Base-by-base conservation (phyloP, 306 rosid species). In the Prunus mongolica region DNA sequence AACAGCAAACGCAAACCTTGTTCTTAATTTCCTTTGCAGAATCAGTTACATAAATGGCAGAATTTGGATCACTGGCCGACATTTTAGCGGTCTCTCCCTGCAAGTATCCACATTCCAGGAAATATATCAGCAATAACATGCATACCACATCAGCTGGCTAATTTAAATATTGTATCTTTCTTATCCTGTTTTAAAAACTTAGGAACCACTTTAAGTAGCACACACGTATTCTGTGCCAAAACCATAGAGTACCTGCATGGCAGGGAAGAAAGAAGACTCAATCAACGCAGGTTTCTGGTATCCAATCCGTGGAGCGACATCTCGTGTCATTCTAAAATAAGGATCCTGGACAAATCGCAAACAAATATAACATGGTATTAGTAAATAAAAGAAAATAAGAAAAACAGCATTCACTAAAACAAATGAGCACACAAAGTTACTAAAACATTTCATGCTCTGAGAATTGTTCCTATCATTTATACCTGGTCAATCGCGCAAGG, bases 401-500 rank as follows among this genome's bases (percentile, higher is more conserved):
- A 64, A 14, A 64, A 64, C 46, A 30, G 32, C 34, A 8, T 5
- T 45, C 14, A 67, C 50, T 41, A 52, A 67, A 67, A 20, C 45
- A 24, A 13, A 67, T 18, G 1, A 66, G 32, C 19, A 8, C 1
- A 67, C 65, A 67, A 44, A 67, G 5, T 44, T 41, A 20, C 32
- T 67, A 47, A 67, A 41, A 22, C 41, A 69, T 4, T 47, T 69
- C 44, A 25, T 15, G 45, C 38, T 13, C 25, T 55, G 38, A 55
- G 51, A 72, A 38, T 41, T 20, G 38, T 20, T 65, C 56, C 46
- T 52, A 45, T 54, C 20, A 71, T 19, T 16, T 52, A 71, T 76
- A 96, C 99, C 98, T 96, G 99, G 82, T 96, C 98, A 71, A 96
- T 92, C 7, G 99, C 99, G 60, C 99, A 96, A 75, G 99, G 99